Base-by-base conservation (phyloP, 176 grass and related monocot species). In the Carex littledalei region DNA sequence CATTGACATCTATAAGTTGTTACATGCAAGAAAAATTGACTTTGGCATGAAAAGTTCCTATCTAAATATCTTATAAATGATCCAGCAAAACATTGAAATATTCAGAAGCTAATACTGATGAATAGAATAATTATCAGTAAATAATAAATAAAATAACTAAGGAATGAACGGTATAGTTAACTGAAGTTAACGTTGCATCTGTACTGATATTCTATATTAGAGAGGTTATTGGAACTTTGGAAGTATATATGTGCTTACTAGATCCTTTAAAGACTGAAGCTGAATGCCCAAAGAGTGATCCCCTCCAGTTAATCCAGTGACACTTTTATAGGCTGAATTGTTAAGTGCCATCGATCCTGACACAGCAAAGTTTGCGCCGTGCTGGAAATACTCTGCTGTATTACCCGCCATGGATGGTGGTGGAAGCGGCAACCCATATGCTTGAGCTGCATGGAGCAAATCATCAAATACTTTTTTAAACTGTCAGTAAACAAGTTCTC, bases 251-350 rank as follows among this genome's bases (percentile, higher is more conserved):
- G 11, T n/a, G 29, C 56, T 82, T 31, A 84, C 81, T 64, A 8
- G 81, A 84, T 45, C 20, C 62, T 84, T 84, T 3, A 84, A 84
- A 29, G 32, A 66, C 17, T 84, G 29, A 67, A 84, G 81, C 60
- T 70, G 81, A 24, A 55, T 67, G 1, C 1, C 39, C 16, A 84
- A 32, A 2, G 35, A 70, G 24, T 84, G 15, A 68, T 65, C 65
- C 12, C 3, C 14, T 4, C 47, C 52, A 45, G 11, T 10, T 6
- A 84, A 24, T 1, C 43, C 65, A 55, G 45, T 80, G 29, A 80
- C 24, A 70, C 53, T 8, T 6, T 14, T 43, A 70, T 63, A 84
- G 2, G 60, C 29, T n/a, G 55, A 43, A 29, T 43, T 53, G 13
- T 84, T 68, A 9, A 84, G 81, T 52, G 50, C 77, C 17, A 18